Conservation (phyloP, 306 rosid genomes). For the Begonia fuchsioides region DNA sequence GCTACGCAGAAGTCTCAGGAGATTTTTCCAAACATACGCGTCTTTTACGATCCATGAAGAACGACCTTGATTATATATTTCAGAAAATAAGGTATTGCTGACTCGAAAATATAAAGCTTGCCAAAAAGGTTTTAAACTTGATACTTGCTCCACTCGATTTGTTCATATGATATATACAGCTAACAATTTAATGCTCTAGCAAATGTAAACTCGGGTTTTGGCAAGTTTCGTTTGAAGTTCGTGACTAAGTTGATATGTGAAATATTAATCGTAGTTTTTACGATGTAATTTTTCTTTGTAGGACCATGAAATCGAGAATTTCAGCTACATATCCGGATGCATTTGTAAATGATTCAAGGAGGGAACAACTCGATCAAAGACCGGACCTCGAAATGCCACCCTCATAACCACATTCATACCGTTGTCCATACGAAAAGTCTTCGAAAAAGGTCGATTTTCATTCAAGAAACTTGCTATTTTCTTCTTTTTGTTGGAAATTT, state of each 20-base stretch:
- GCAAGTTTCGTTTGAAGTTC: no score
- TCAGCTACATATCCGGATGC: slow-evolving; percentile 71
- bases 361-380: slow-evolving; percentile 48
- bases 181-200: no score
- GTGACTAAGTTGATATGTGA: neutral
- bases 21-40: slow-evolving; percentile 56
- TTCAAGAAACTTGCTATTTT: no score
- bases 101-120: neutral
- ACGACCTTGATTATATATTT: slow-evolving; percentile 83
- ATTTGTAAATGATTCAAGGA: slow-evolving; percentile 41
- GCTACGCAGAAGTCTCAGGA: slow-evolving; percentile 59
- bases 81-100: slow-evolving; percentile 63
- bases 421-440: no score
- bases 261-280: neutral
- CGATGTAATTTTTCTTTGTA: slow-evolving; percentile 10
- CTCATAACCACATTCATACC: slow-evolving; percentile 9
- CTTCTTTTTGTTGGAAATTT: no score
- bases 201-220: no score
- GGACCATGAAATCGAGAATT: slow-evolving; percentile 76
- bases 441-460: no score
- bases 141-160: no score
- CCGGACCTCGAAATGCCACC: slow-evolving; percentile 81
- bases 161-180: no score
- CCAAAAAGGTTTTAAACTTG: no score
- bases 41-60: slow-evolving; percentile 50